Evolutionary conservation across 768 basidiomycete genomes (phyloP).

Genomic region (Neoboletus brunneissimus): DNA sequence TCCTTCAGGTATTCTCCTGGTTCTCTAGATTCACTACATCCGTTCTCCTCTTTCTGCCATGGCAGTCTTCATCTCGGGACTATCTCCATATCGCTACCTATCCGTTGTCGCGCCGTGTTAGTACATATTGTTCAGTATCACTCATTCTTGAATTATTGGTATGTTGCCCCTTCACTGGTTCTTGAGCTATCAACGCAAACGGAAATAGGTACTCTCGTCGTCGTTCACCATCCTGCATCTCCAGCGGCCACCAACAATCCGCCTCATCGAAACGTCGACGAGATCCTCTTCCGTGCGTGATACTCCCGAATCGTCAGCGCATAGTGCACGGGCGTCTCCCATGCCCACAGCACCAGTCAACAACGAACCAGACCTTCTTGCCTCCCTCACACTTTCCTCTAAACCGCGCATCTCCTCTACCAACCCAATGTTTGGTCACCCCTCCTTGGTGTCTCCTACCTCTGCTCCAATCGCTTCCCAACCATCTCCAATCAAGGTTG

Average conservation of each 20-base stretch:
- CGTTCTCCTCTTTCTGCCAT: constrained; percentile 41
- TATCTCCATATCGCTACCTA: constrained; percentile 35
- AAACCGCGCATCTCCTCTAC: constrained; percentile 49
- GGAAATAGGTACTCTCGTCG: constrained; percentile 44
- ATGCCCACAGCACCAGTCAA: constrained; percentile 20
- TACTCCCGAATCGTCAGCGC: constrained; percentile 38
- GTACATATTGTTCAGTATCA: constrained; percentile 47
- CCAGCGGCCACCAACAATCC: constrained; percentile 67
- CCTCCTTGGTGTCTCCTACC: constrained; percentile 47
- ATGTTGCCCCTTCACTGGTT: constrained; percentile 24
- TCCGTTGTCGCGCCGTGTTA: constrained; percentile 35
- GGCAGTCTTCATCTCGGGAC: constrained; percentile 41
- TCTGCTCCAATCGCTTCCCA: constrained; percentile 27
- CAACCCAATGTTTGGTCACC: constrained; percentile 66
- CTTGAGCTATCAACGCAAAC: not conserved
- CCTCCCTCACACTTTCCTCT: constrained; percentile 62
- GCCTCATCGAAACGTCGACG: constrained; percentile 59
- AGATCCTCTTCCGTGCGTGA: constrained; percentile 36
- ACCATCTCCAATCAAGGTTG: constrained; percentile 25
- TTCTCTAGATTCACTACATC: constrained; percentile 51
- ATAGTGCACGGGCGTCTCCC: constrained; percentile 26
- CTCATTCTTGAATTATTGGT: constrained; percentile 57
- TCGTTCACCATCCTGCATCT: constrained; percentile 59
- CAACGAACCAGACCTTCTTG: constrained; percentile 57
- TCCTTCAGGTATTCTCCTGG: constrained; percentile 61